phyloP scores from a whole-genome alignment of 2,329 filamentous ascomycete species.

The Lojkania enalia region DNA sequence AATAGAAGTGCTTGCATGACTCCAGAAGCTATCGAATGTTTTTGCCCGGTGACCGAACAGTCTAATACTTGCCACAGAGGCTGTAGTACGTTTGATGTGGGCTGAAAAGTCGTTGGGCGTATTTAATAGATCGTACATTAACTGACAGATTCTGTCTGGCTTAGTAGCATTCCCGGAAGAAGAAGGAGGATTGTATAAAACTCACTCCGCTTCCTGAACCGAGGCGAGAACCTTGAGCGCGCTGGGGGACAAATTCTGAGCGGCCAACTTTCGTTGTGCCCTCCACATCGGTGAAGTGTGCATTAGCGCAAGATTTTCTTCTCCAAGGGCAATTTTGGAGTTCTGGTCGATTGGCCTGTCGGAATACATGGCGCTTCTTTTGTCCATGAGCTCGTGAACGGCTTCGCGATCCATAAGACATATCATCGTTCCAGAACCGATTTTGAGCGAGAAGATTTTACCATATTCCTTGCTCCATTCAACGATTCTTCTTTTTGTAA shows the following conservation, averaged over 20 bases:
- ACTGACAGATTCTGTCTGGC: conserved; percentile 9
- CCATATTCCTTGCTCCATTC: conserved; percentile 26
- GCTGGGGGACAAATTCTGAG: conserved; percentile 14
- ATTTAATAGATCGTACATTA: conserved; percentile 15
- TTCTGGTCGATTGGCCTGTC: conserved; percentile 17
- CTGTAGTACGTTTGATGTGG: conserved; percentile 12
- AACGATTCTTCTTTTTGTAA: conserved; percentile 14
- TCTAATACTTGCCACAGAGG: conserved; percentile 13
- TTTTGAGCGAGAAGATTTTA: conserved; percentile 21
- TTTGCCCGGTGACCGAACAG: conserved; percentile 14
- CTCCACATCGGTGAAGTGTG: conserved; percentile 12
- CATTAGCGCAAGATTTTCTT: conserved; percentile 15
- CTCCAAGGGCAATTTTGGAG: neutral
- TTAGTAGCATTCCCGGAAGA: neutral
- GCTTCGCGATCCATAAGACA: conserved; percentile 19
- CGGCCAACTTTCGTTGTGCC: conserved; percentile 17
- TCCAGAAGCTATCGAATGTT: conserved; percentile 18
- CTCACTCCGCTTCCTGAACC: conserved; percentile 20
- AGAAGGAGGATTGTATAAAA: neutral
- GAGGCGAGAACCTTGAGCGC: conserved; percentile 12
- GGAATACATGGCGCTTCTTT: conserved; percentile 22
- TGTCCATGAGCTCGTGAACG: conserved; percentile 24
- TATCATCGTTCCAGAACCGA: conserved; percentile 22
- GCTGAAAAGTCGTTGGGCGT: conserved; percentile 13
- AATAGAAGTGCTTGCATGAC: conserved; percentile 4